Evolutionary conservation across 2,329 filamentous ascomycete genomes (phyloP).

Genomic region (Graphium sp.): DNA sequence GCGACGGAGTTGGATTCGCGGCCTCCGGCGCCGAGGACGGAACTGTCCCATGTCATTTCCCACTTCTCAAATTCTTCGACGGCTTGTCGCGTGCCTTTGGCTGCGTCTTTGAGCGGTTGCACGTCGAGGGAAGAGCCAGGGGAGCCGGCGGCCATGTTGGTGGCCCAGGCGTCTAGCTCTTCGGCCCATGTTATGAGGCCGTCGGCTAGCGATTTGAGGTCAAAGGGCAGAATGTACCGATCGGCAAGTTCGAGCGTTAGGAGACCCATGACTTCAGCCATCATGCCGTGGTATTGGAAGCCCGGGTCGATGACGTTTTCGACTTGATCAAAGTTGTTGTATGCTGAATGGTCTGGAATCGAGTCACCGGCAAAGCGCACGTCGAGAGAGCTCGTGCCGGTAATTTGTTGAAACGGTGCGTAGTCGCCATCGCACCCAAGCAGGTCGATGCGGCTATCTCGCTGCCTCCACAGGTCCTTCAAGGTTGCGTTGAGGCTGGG

Average conservation of each 20-base stretch:
- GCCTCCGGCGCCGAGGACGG: slow-evolving; percentile 53
- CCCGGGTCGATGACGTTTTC: slow-evolving; percentile 61
- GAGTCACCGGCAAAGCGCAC: slow-evolving; percentile 55
- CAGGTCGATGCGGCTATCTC: slow-evolving; percentile 42
- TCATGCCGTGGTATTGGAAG: slow-evolving; percentile 63
- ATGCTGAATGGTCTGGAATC: slow-evolving; percentile 66
- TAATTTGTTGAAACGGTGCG: slow-evolving; percentile 80
- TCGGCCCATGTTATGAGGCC: slow-evolving; percentile 47
- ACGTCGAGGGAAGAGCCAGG: slow-evolving; percentile 10
- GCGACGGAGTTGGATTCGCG: slow-evolving; percentile 59
- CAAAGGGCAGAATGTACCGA: slow-evolving; percentile 65
- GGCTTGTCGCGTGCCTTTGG: slow-evolving; percentile 31
- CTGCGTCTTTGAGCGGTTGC: slow-evolving; percentile 25
- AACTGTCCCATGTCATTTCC: slow-evolving; percentile 61
- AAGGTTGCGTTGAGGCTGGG: slow-evolving; percentile 57
- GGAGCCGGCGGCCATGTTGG: slow-evolving; percentile 23
- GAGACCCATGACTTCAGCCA: slow-evolving; percentile 66
- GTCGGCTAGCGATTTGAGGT: slow-evolving; percentile 56
- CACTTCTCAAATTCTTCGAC: slow-evolving; percentile 55
- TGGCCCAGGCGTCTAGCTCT: slow-evolving; percentile 49
- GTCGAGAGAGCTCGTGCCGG: slow-evolving; percentile 75
- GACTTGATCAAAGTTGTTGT: slow-evolving; percentile 85
- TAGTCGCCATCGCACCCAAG: slow-evolving; percentile 69
- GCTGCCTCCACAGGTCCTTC: slow-evolving; percentile 57
- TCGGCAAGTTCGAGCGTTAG: slow-evolving; percentile 78